A percentile compares a stretch with the other conserved stretches of the same genome.
These are phyloP conservation scores for Sugiyamaella sp. DNA, from an alignment of 1,139 yeast species.

Conservation along the genomic window DNA sequence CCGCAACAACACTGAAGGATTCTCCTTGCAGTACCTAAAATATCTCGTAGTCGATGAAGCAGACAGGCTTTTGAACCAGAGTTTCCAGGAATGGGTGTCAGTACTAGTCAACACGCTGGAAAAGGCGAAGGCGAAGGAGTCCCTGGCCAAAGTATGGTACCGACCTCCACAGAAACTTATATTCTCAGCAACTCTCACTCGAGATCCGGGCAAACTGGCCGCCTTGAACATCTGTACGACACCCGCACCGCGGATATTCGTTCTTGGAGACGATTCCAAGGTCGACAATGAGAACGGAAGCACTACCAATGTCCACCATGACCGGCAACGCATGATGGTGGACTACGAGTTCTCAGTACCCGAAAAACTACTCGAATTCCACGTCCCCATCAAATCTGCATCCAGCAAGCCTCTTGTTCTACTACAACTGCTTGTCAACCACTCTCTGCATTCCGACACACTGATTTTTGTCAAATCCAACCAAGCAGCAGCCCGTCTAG, in stretches of 20 bases:
- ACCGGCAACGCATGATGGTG: constrained; percentile 43
- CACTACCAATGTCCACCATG: constrained; percentile 38
- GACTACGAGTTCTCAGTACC: constrained; percentile 55
- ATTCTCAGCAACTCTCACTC: constrained; percentile 91
- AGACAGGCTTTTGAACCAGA: constrained; percentile 84
- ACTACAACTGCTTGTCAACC: constrained; percentile 53
- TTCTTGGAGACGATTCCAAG: constrained; percentile 51
- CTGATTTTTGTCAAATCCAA: constrained; percentile 81
- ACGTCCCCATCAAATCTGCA: constrained; percentile 37
- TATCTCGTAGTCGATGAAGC: constrained; percentile 93
- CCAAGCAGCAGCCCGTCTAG: constrained; percentile 78
- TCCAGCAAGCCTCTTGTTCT: constrained; percentile 72
- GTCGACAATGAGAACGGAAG: constrained; percentile 20
- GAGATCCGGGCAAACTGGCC: constrained; percentile 86
- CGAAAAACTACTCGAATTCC: constrained; percentile 40
- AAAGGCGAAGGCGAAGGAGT: constrained; percentile 22
- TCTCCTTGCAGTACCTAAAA: constrained; percentile 53
- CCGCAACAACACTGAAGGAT: constrained; percentile 40
- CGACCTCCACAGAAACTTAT: constrained; percentile 60
- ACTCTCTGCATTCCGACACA: constrained; percentile 43
- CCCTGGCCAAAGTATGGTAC: constrained; percentile 31
- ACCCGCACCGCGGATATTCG: constrained; percentile 74
- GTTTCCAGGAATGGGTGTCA: constrained; percentile 91
- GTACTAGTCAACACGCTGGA: constrained; percentile 59
- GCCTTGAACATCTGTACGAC: constrained; percentile 59